Evolutionary conservation across 768 basidiomycete genomes (phyloP).

Genomic region (Boletales sp.): DNA sequence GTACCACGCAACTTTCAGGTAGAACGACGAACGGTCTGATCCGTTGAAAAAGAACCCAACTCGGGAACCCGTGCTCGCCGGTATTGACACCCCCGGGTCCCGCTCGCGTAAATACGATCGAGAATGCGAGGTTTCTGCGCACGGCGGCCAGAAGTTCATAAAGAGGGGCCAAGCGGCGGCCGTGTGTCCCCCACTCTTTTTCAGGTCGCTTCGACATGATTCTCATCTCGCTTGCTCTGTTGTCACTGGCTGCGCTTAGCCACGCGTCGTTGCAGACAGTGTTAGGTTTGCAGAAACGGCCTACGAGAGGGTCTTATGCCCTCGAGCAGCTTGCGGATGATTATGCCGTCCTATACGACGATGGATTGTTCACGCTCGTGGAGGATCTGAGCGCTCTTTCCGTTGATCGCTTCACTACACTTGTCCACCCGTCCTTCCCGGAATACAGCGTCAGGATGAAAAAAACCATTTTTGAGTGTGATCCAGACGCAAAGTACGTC

Average conservation of each 20-base stretch:
- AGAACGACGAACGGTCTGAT: no score
- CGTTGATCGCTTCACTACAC: slow-evolving; percentile 32
- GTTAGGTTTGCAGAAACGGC: slow-evolving; percentile 6
- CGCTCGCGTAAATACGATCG: no score
- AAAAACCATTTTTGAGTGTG: slow-evolving; percentile 34
- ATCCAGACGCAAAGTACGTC: slow-evolving; percentile 36
- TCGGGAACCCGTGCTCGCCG: no score
- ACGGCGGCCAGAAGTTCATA: background rate
- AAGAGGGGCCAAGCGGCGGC: background rate
- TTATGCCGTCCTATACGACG: slow-evolving; percentile 15
- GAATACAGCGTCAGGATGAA: slow-evolving; percentile 40
- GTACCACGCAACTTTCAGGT: no score
- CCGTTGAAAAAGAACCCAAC: no score
- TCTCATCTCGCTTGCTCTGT: slow-evolving; percentile 7
- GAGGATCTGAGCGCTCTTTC: slow-evolving; percentile 30
- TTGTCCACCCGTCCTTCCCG: slow-evolving; percentile 45
- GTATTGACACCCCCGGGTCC: no score
- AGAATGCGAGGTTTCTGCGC: no score
- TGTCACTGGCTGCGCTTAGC: slow-evolving; percentile 16
- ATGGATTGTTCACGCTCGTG: slow-evolving; percentile 33
- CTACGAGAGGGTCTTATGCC: no score
- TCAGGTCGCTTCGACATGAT: slow-evolving; percentile 3
- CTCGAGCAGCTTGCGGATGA: no score
- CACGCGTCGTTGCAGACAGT: slow-evolving; percentile 18
- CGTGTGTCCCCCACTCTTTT: no score